phyloP scores from a whole-genome alignment of 2,329 filamentous ascomycete species.

The Alternaria sp. region DNA sequence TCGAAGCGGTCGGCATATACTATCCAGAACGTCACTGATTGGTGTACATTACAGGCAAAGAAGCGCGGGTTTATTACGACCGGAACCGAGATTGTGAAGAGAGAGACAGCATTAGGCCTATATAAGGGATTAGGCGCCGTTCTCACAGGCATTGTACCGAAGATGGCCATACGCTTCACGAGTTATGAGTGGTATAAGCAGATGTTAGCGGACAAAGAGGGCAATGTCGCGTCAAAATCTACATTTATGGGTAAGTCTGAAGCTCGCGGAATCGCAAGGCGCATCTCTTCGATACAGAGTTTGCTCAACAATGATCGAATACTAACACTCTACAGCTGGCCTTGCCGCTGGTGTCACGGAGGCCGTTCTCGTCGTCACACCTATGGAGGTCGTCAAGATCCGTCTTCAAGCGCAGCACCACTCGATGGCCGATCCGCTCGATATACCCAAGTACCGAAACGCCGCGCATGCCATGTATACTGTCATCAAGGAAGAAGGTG shows the following conservation, averaged over 20 bases:
- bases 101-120: constrained; percentile 88
- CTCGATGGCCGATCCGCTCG: constrained; percentile 94
- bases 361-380: constrained; percentile 93
- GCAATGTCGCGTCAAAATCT: constrained; percentile 70
- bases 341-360: constrained; percentile 93
- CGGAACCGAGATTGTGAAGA: constrained; percentile 82
- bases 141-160: constrained; percentile 93
- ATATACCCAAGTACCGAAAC: constrained; percentile 96
- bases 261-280: background rate
- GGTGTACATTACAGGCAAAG: constrained; percentile 58
- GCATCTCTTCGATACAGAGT: background rate
- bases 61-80: constrained; percentile 88
- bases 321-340: constrained; percentile 65
- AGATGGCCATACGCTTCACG: constrained; percentile 99
- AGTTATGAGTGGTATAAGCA: constrained; percentile 97
- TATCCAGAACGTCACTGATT: constrained; percentile 16
- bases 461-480: constrained; percentile 84
- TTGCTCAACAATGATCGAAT: background rate
- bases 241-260: constrained; percentile 72
- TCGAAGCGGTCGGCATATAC: background rate
- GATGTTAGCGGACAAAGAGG: constrained; percentile 71
- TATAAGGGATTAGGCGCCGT: constrained; percentile 99
- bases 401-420: constrained; percentile 97
- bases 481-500: constrained; percentile 88
- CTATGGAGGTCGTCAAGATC: constrained; percentile 99